A percentile compares a stretch with the other conserved stretches of the same genome.
Evolutionary conservation across 768 basidiomycete genomes (phyloP).

Genomic region (Rickenella mellea): DNA sequence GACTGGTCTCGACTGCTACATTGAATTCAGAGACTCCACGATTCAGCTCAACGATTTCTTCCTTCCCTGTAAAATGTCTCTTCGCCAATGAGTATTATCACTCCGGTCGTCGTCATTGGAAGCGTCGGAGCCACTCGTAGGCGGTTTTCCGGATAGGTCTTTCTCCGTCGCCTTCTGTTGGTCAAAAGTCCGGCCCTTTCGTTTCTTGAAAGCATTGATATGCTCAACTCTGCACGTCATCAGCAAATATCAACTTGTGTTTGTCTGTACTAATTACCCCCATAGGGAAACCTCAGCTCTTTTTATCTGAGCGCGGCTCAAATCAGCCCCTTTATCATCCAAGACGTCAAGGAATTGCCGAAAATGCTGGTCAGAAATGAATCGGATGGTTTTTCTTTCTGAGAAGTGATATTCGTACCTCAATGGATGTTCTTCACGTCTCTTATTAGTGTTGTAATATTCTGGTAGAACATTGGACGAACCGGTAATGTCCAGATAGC

Average conservation of each 20-base stretch:
- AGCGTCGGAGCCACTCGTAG: no score
- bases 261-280: constrained; percentile 27
- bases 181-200: constrained; percentile 20
- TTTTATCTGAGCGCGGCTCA: constrained; percentile 48
- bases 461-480: constrained; percentile 4
- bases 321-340: constrained; percentile 44
- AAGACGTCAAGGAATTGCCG: constrained; percentile 44
- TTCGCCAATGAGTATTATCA: constrained; percentile 18
- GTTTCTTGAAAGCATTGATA: constrained; percentile 33
- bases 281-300: constrained; percentile 52
- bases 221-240: constrained; percentile 33
- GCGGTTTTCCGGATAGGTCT: neutral
- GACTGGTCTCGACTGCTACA: no score
- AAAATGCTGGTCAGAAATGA: constrained; percentile 36
- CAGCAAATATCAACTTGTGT: neutral
- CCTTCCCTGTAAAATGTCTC: constrained; percentile 22
- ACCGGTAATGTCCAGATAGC: constrained; percentile 59
- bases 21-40: no score
- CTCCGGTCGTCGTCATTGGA: neutral
- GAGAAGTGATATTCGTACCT: no score
- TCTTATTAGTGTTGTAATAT: neutral
- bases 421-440: constrained; percentile 36
- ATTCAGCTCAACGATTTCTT: neutral
- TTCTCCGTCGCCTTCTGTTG: constrained; percentile 20
- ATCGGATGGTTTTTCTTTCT: neutral